A percentile compares a stretch with the other conserved stretches of the same genome.
Conservation (phyloP, 164 flowering plant genomes). For the Vitis riparia region DNA sequence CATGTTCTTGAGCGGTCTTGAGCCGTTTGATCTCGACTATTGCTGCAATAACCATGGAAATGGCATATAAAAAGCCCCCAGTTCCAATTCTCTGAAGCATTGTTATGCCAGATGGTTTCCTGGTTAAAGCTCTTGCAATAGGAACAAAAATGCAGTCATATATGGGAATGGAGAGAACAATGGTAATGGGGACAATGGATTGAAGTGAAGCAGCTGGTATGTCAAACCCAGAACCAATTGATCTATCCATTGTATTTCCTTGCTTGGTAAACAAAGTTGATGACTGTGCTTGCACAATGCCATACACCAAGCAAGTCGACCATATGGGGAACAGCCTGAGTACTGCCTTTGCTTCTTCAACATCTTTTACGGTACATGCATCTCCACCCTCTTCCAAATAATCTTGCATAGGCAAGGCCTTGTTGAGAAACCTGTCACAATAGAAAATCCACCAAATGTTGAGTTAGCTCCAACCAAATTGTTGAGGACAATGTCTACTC, state of each 20-base stretch:
- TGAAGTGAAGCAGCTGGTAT: background rate
- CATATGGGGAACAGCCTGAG: slow-evolving; percentile 23
- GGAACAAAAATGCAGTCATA: no score
- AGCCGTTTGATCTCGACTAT: slow-evolving; percentile 16
- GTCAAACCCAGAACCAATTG: slow-evolving; percentile 11
- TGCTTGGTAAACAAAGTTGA: slow-evolving; percentile 31
- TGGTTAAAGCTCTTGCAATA: no score
- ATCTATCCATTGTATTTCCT: slow-evolving; percentile 20
- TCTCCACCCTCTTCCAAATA: background rate
- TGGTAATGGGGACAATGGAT: background rate
- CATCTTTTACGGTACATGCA: slow-evolving; percentile 4
- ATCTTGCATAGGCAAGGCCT: slow-evolving; percentile 11
- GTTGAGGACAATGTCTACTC: background rate
- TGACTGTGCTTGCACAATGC: slow-evolving; percentile 18
- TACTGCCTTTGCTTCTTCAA: slow-evolving; percentile 23
- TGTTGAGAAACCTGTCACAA: background rate
- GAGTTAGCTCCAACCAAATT: background rate
- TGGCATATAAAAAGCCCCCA: slow-evolving; percentile 5
- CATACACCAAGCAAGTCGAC: slow-evolving; percentile 17
- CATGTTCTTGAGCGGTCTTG: slow-evolving; percentile 6
- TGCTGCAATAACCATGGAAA: slow-evolving; percentile 16
- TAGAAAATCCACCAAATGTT: slow-evolving; percentile 8
- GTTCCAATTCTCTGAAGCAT: slow-evolving; percentile 3
- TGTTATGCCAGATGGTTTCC: no score
- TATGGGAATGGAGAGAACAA: slow-evolving; percentile 3